Evolutionary conservation across 169 alveolate genomes (phyloP).

Genomic region (Plasmodium coatneyi): DNA sequence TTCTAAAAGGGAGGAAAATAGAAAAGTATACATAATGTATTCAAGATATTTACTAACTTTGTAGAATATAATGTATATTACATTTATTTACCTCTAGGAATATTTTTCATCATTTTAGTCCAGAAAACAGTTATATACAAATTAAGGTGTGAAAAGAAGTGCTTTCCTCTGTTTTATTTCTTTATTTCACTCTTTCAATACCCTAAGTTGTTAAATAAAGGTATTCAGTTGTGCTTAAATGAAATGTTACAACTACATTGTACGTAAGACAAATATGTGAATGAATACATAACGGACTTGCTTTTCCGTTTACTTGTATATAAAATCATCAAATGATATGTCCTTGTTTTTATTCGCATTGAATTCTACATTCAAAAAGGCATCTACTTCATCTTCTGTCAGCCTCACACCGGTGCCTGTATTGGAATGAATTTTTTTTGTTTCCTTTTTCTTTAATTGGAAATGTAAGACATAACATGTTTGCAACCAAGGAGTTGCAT

Average conservation of each 20-base stretch:
- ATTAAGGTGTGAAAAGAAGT: slow-evolving; percentile 1
- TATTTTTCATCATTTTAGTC: neutral
- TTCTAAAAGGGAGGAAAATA: slow-evolving; percentile 11
- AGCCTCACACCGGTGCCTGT: slow-evolving; percentile 52
- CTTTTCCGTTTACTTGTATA: slow-evolving; percentile 63
- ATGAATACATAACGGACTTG: neutral
- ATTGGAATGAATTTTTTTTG: slow-evolving; percentile 10
- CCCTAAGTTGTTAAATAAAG: slow-evolving; percentile 29
- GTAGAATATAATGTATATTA: slow-evolving; percentile 1
- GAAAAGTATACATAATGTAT: neutral
- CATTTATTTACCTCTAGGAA: slow-evolving; percentile 1
- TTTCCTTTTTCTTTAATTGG: slow-evolving; percentile 4
- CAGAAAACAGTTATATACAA: neutral
- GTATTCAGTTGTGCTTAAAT: neutral
- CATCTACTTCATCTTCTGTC: slow-evolving; percentile 74
- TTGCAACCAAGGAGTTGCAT: neutral
- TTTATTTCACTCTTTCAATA: slow-evolving; percentile 54
- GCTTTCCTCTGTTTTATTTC: neutral
- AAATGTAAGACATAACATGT: neutral
- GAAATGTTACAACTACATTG: slow-evolving; percentile 12
- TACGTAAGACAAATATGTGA: slow-evolving; percentile 1
- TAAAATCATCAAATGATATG: slow-evolving; percentile 63
- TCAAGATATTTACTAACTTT: neutral
- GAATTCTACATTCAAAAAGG: slow-evolving; percentile 70
- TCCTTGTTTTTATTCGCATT: slow-evolving; percentile 46